Percentiles rank a stretch among this genome's conserved stretches.
Evolutionary conservation across 2,329 filamentous ascomycete genomes (phyloP).

Genomic region (Claviceps sp.): DNA sequence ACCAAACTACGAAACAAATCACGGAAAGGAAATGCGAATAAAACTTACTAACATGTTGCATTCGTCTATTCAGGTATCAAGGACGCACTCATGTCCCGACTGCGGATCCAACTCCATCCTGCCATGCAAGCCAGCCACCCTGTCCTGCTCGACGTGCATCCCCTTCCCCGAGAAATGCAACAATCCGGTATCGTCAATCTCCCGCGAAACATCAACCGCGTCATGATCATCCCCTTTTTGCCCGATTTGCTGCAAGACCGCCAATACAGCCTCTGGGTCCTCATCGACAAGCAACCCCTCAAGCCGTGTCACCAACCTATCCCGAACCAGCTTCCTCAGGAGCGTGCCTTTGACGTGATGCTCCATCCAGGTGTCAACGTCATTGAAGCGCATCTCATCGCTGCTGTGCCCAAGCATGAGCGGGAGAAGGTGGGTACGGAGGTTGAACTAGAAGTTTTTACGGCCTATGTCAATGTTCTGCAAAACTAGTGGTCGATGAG

Average conservation of each 20-base stretch:
- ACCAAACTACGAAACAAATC: neutral
- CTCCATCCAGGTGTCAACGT: constrained; percentile 62
- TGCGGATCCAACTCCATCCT: constrained; percentile 57
- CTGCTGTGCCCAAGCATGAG: constrained; percentile 49
- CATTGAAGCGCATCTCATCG: constrained; percentile 66
- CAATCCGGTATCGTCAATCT: constrained; percentile 63
- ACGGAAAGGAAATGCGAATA: neutral
- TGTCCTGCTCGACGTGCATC: constrained; percentile 49
- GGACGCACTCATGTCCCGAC: constrained; percentile 53
- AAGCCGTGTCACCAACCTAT: constrained; percentile 31
- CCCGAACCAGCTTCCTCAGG: constrained; percentile 41
- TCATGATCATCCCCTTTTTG: constrained; percentile 58
- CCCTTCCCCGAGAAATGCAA: constrained; percentile 51
- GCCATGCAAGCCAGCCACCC: constrained; percentile 47
- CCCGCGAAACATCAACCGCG: constrained; percentile 50
- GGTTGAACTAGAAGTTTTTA: constrained; percentile 67
- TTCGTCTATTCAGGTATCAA: constrained; percentile 25
- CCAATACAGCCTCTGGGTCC: constrained; percentile 65
- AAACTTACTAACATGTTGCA: neutral
- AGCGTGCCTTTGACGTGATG: constrained; percentile 62
- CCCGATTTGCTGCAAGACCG: constrained; percentile 49
- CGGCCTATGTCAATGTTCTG: constrained; percentile 59
- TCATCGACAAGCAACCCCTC: constrained; percentile 54
- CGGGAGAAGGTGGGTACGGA: constrained; percentile 44
- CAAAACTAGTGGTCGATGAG: constrained; percentile 13